Base-by-base conservation (phyloP, 805 yeast species). In the Candida andamanensis region DNA sequence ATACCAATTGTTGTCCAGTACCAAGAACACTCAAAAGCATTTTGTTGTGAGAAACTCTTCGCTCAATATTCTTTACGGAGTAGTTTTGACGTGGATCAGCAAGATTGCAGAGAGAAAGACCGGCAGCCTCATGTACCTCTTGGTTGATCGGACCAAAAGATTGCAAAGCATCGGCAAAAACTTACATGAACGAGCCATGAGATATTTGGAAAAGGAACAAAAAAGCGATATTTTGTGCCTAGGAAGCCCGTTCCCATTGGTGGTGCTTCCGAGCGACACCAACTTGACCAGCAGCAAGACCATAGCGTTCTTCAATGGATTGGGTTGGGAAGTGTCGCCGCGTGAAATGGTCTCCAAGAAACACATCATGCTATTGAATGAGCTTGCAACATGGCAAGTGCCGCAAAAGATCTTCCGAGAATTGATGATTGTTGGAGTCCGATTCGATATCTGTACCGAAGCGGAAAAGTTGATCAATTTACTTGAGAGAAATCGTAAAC, bases 21-120 rank as follows among this genome's bases (percentile, higher is more conserved):
- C 54, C 6, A 30, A 47, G 6, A 54, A 54, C 10, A 39, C 45
- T 1, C 72, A 66, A 33, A 65, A 60, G 35, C 72, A 73, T 48
- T 76, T 76, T 51, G 72, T 76, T 23, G 75, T 76, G 17, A 55
- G 79, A 33, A 76, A 77, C 49, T 68, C 80, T 6, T 62, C 75
- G 13, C 60, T 73, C 32, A 73, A 74, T 38, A 63, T 73, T 12
- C 41, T 74, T 8, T 75, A 74, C 44, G 83, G 82, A 4, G 51
- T 76, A 15, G 58, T 72, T 4, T 50, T 71, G 21, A 74, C 80
- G 2, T 74, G 80, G 78, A 66, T 65, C 4, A 61, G 64, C 26
- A 15, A 16, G 13, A 32, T 32, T 18, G 22, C 10, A 19, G 11
- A 19, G 10, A 19, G 22, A 11, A 44, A 45, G 28, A 46, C 51